Evolutionary conservation across 2,329 filamentous ascomycete species (phyloP).

Genomic region (Botryotinia narcissicola): DNA sequence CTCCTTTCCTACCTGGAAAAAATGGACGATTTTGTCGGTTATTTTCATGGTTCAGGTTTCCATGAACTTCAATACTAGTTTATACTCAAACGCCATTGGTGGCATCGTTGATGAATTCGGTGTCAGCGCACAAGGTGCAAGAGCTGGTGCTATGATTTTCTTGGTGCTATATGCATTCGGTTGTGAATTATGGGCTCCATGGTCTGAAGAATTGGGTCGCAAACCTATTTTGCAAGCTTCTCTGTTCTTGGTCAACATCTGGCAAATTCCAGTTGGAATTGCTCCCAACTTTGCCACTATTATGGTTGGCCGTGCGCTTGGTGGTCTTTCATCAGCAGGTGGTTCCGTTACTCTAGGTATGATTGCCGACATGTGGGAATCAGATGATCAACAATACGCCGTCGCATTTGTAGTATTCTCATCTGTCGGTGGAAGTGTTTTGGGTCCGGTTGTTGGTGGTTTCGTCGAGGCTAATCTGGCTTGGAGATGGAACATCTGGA

Average conservation of each 20-base stretch:
- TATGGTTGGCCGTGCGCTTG: conserved; percentile 67
- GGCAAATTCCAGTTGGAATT: conserved; percentile 68
- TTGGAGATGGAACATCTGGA: conserved; percentile 82
- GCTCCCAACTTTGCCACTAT: conserved; percentile 71
- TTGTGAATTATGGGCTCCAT: conserved; percentile 85
- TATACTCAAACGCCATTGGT: conserved; percentile 66
- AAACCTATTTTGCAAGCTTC: conserved; percentile 72
- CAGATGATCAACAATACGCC: conserved; percentile 70
- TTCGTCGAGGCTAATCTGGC: conserved; percentile 65
- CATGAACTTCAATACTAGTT: conserved; percentile 76
- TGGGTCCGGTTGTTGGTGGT: conserved; percentile 76
- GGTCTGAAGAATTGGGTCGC: conserved; percentile 79
- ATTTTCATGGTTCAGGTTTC: conserved; percentile 73
- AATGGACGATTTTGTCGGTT: conserved; percentile 69
- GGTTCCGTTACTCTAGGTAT: conserved; percentile 72
- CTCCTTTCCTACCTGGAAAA: conserved; percentile 58
- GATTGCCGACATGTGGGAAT: conserved; percentile 72
- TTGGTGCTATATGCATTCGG: conserved; percentile 79
- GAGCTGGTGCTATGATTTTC: conserved; percentile 75
- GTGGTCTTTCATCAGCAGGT: conserved; percentile 68
- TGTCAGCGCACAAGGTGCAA: conserved; percentile 66
- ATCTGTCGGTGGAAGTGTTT: conserved; percentile 72
- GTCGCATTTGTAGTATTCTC: conserved; percentile 77
- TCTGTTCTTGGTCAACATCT: conserved; percentile 74
- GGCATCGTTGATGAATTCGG: conserved; percentile 66